Base-by-base conservation (phyloP, 306 rosid species). In the Cyamopsis tetragonoloba region DNA sequence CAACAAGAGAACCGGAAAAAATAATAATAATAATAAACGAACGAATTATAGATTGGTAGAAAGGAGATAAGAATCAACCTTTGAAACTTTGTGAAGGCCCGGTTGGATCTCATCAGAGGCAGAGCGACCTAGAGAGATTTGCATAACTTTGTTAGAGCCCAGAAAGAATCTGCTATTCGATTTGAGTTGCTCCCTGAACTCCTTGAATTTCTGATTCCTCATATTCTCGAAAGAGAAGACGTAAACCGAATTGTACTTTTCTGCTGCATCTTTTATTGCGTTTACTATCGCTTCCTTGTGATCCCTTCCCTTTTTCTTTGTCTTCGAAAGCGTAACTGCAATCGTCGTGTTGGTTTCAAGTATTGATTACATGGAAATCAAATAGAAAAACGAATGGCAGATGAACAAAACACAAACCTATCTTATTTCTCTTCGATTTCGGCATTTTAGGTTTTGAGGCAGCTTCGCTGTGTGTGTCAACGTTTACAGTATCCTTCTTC, bases 81-180 rank as follows among this genome's bases (percentile, higher is more conserved):
- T 88, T 2, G 99, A 93, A 82, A 93, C 82, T 76, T 88, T 88
- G 42, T 82, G 39, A 44, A 93, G 77, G 31, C 79, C 75, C 0
- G 82, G 80, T 75, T 72, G 76, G 24, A 93, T 75, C 70, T 93
- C 99, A 66, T 90, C 90, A 1, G 96, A 65, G 56, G 84, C 83
- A 71, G 92, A 72, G 18, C 96, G 89, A 37, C 99, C 99, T 0
- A 93, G 67, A 63, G 96, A 58, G 9, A 89, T 83, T 68, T 93
- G 99, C 97, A 93, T 90, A 13, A 93, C 99, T 77, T 90, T 93
- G 87, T 93, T 93, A 2, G 99, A 91, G 1, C 99, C 99, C 13
- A 93, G 82, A 73, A 93, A 93, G 79, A 93, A 93, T 27, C 97
- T 86, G 88, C 96, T 88, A 22, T 59, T 41, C 20, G 96, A 68